Percentiles rank a stretch among this genome's conserved stretches.
Conservation (phyloP, 345 rosid genomes). For the Populus deltoides region DNA sequence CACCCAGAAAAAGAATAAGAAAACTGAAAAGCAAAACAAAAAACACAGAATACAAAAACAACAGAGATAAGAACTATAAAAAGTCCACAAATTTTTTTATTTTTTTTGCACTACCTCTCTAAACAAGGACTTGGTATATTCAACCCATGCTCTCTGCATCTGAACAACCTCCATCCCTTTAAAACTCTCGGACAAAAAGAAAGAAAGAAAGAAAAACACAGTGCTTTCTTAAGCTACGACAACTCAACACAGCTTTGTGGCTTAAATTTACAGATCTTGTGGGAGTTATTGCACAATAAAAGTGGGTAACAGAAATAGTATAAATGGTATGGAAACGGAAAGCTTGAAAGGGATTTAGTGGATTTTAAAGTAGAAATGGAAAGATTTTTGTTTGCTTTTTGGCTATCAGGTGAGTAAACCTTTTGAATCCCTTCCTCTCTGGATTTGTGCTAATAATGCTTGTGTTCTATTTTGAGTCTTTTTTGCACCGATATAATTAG, state of each 20-base stretch:
- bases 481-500: not conserved
- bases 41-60: not conserved
- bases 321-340: slow-evolving; percentile 16
- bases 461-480: not conserved
- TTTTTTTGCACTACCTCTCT: slow-evolving; percentile 50
- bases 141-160: slow-evolving; percentile 77
- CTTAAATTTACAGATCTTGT: slow-evolving; percentile 29
- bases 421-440: slow-evolving; percentile 5
- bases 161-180: slow-evolving; percentile 63
- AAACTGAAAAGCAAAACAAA: not conserved
- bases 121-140: slow-evolving; percentile 72
- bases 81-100: not conserved
- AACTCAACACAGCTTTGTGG: slow-evolving; percentile 3
- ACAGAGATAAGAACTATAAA: not conserved
- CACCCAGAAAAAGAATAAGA: not conserved
- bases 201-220: not conserved
- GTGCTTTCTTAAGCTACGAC: not conserved
- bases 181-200: not conserved
- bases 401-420: not conserved
- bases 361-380: slow-evolving; percentile 17
- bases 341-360: slow-evolving; percentile 25
- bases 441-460: slow-evolving; percentile 25
- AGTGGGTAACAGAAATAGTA: not conserved
- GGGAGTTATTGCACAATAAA: slow-evolving; percentile 20
- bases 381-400: slow-evolving; percentile 12